Base-by-base conservation (phyloP, 495 filamentous ascomycete species). In the Aspergillus bertholletiae region DNA sequence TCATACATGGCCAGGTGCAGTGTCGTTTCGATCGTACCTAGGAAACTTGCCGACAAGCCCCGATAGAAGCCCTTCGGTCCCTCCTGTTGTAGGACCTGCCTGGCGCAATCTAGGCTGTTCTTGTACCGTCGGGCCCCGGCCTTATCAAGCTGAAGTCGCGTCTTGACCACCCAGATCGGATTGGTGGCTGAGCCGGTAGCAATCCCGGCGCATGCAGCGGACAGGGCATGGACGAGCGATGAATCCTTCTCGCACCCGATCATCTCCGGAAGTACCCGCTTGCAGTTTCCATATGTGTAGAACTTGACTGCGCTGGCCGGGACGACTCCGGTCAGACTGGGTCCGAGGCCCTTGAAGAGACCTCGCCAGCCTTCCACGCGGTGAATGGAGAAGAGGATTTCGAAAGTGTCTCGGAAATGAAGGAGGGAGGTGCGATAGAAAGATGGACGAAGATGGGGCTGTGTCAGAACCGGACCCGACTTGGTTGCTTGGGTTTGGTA, bases 141-240 rank as follows among this genome's bases (percentile, higher is more conserved):
- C 67, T 86, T 89, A 65, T 96, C 91, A 8, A 96, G 84, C 74
- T 96, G 91, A 53, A 96, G 60, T 39, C 91, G 80, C 22, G 91
- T 96, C 75, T 96, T 96, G 50, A 96, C 81, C 44, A 96, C 77
- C 91, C 91, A 96, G 55, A 96, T 95, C 2, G 91, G 91, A 69
- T 95, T 96, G 17, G 91, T 96, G 17, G 86, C 89, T 3, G 90
- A 94, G 18, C 86, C 85, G 0, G 91, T 96, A 18, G 84, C 83
- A 32, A 96, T 75, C 26, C 91, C 91, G 1, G 90, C 89, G 27
- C 77, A 72, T 22, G 85, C 83, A 11, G 87, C 91, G 5, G 88
- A 84, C 53, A 79, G 78, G 0, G 92, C 77, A 67, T 95, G 90
- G 6, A 93, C 82, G 66, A 79, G 80, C 0, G 87, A 80, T 13